A percentile compares a stretch with the other conserved stretches of the same genome.
phyloP scores from a whole-genome alignment of 164 flowering plant genomes.

The Paratinospora sagittata region DNA sequence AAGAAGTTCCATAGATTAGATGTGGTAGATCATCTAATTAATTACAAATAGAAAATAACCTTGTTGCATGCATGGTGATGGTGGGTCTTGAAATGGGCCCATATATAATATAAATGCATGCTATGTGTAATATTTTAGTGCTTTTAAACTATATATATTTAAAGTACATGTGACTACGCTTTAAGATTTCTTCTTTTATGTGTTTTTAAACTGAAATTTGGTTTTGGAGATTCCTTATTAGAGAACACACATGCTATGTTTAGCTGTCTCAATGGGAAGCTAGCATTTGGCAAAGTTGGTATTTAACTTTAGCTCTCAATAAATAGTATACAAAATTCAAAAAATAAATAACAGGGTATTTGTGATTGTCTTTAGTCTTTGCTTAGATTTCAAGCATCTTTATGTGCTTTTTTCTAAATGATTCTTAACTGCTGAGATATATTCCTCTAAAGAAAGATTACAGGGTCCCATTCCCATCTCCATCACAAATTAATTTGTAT shows the following conservation, averaged over 20 bases:
- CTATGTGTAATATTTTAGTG: neutral
- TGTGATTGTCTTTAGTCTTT: slow-evolving; percentile 21
- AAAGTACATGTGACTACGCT: slow-evolving; percentile 4
- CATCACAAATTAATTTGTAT: neutral
- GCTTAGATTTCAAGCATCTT: slow-evolving; percentile 65
- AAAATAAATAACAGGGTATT: neutral
- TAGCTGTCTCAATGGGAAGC: neutral
- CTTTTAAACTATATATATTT: slow-evolving; percentile 5
- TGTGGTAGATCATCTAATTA: no score
- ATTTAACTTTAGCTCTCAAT: slow-evolving; percentile 17
- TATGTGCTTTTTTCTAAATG: slow-evolving; percentile 30
- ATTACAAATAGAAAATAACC: no score
- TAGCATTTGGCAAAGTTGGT: slow-evolving; percentile 4
- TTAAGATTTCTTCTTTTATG: slow-evolving; percentile 5
- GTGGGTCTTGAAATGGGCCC: neutral
- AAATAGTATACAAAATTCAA: neutral
- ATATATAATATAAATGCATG: neutral
- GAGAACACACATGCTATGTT: neutral
- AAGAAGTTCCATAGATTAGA: no score
- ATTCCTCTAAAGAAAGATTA: slow-evolving; percentile 37
- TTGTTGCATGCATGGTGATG: no score
- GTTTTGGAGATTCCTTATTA: slow-evolving; percentile 24
- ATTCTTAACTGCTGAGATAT: slow-evolving; percentile 48
- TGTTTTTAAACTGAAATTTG: slow-evolving; percentile 1
- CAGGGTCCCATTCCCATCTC: slow-evolving; percentile 26